Conservation (phyloP, 768 basidiomycete species). For the Dentipellis sp. region DNA sequence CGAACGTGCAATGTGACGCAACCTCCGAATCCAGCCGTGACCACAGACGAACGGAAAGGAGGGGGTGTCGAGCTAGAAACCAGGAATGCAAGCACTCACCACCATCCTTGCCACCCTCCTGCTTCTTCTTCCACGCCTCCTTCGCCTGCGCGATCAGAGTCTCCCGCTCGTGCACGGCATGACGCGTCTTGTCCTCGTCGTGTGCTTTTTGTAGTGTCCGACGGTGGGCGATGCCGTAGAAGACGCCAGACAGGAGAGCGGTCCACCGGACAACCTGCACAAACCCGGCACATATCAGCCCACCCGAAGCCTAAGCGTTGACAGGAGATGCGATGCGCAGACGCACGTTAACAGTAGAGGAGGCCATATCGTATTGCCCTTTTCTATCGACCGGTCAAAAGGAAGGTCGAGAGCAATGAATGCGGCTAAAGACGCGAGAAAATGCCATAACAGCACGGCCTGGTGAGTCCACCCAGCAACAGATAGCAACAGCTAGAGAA, state of each 20-base stretch:
- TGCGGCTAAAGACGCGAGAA: no score
- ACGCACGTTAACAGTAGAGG: slow-evolving; percentile 14
- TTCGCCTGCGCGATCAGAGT: slow-evolving; percentile 78
- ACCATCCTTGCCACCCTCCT: slow-evolving; percentile 42
- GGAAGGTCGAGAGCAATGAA: background rate
- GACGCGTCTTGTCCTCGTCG: slow-evolving; percentile 66
- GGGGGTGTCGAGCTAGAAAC: background rate
- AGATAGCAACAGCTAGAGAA: background rate
- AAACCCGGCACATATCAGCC: background rate
- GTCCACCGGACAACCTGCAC: slow-evolving; percentile 83
- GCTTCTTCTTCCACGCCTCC: slow-evolving; percentile 83
- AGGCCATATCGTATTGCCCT: slow-evolving; percentile 7
- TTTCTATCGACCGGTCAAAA: slow-evolving; percentile 8
- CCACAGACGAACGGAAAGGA: background rate
- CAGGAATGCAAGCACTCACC: slow-evolving; percentile 34
- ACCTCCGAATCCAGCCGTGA: background rate
- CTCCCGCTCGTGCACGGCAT: slow-evolving; percentile 65
- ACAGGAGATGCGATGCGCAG: background rate
- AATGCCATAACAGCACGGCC: background rate
- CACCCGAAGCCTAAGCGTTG: background rate
- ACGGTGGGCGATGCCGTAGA: slow-evolving; percentile 90
- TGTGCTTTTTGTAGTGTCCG: slow-evolving; percentile 78
- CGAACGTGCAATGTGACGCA: background rate
- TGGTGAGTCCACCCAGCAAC: slow-evolving; percentile 1
- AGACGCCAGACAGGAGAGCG: slow-evolving; percentile 76